Evolutionary conservation across 257 asterid species (phyloP), one percentile per base, ranked within the genome.

Genomic region (Solanum virginianum): DNA sequence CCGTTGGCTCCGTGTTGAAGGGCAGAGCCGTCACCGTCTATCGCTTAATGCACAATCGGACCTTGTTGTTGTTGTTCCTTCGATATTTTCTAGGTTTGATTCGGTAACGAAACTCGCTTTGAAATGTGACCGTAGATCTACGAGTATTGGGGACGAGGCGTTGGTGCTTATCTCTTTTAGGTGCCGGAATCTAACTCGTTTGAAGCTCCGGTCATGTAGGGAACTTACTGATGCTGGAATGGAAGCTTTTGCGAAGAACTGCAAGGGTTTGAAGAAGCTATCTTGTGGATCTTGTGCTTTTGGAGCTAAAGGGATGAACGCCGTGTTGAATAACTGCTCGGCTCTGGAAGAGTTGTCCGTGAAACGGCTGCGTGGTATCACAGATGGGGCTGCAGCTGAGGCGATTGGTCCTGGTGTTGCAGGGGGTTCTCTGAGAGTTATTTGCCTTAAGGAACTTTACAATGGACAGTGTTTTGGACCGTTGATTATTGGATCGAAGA

Each of bases 101-200:
- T 65, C 98, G 41, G 91, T 96, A 16, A 91, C 98, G 7, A 96
- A 96, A 87, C 95, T 96, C 9, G 98, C 93, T 11, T 89, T 96
- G 8, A 94, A 94, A 91, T 93, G 98, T 75, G 98, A 96, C 86
- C 98, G 99, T 86, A 92, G 95, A 94, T 94, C 98, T 72, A 89
- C 89, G 6, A 93, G 98, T 86, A 92, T 96, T 20, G 81, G 86
- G 45, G 99, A 96, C 79, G 95, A 91, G 4, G 92, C 91, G 72
- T 80, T 96, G 83, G 79, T 91, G 72, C 86, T 88, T 53, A 94
- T 96, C 72, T 93, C 98, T 15, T 85, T 86, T 29, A 89, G 84
- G 77, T 94, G 98, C 70, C 86, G 87, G 36, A 94, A 93, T 82
- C 91, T 96, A 60, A 91, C 95, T 2, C 87, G 99, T 49, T 63